Evolutionary conservation across 768 basidiomycete genomes (phyloP).

Genomic region (Lentinula boryana): DNA sequence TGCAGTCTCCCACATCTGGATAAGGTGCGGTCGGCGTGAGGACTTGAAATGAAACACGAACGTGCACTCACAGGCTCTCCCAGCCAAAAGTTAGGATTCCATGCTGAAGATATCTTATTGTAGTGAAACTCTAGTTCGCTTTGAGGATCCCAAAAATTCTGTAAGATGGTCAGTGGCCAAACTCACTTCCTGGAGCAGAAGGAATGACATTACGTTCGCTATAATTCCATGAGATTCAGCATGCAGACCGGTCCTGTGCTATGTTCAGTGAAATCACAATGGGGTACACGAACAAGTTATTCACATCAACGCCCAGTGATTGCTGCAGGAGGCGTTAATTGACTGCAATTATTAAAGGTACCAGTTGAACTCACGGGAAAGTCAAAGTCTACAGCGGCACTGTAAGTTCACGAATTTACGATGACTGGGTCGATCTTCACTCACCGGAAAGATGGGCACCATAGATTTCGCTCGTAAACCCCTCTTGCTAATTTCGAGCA

Average conservation of each 20-base stretch:
- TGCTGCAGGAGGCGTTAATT: conserved; percentile 35
- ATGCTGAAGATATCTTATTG: conserved; percentile 51
- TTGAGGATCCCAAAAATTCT: conserved; percentile 87
- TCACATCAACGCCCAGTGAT: conserved; percentile 87
- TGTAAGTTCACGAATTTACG: background rate
- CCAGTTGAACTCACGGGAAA: conserved; percentile 63
- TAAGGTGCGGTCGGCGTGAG: background rate
- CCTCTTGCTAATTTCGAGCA: conserved; percentile 72
- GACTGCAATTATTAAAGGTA: background rate
- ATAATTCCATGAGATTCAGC: conserved; percentile 91
- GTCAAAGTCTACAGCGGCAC: conserved; percentile 62
- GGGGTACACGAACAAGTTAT: conserved; percentile 11
- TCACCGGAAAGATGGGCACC: conserved; percentile 81
- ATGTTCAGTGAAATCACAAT: conserved; percentile 1
- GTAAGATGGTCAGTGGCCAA: background rate
- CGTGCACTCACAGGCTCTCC: conserved; percentile 71
- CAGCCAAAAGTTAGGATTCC: conserved; percentile 76
- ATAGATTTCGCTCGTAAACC: conserved; percentile 87
- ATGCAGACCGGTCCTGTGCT: conserved; percentile 75
- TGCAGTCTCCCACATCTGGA: conserved; percentile 88
- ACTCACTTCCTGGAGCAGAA: background rate
- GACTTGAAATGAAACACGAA: background rate
- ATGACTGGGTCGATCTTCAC: conserved; percentile 15
- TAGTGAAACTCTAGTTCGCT: conserved; percentile 65
- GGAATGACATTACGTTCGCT: conserved; percentile 55